Percentiles rank a stretch among this genome's conserved stretches.
Evolutionary conservation across 345 rosid species (phyloP).

Genomic region (Murraya paniculata): DNA sequence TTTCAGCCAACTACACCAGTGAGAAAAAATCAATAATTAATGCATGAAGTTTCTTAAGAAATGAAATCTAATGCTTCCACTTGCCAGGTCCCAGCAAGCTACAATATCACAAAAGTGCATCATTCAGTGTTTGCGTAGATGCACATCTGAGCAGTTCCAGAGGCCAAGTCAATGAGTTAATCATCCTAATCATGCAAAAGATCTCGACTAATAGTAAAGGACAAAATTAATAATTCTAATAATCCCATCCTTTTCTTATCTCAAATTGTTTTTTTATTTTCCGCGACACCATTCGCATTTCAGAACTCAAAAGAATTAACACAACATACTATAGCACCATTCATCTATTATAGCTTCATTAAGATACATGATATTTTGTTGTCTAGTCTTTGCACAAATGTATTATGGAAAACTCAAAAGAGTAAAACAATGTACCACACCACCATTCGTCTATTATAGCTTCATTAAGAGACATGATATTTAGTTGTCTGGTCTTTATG

Average conservation of each 20-base stretch:
- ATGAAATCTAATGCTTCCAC: not conserved
- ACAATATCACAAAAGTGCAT: not conserved
- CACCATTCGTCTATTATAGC: not conserved
- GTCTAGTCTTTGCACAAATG: too few relatives aligned
- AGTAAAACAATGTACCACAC: not conserved
- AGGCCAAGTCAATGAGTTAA: not conserved
- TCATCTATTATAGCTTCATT: not conserved
- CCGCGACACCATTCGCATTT: not conserved
- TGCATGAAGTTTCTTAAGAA: not conserved
- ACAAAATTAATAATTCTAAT: not conserved
- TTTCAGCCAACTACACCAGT: conserved; percentile 74
- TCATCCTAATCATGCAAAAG: not conserved
- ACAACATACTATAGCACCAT: not conserved
- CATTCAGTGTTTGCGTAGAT: not conserved
- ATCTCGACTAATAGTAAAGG: not conserved
- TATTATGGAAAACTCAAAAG: not conserved
- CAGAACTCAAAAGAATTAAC: not conserved
- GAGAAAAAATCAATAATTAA: conserved; percentile 10
- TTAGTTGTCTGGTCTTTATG: not conserved
- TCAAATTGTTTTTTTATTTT: not conserved
- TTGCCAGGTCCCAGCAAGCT: conserved; percentile 1
- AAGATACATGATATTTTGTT: not conserved
- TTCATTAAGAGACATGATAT: not conserved
- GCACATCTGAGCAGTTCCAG: not conserved
- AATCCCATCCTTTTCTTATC: not conserved